A percentile compares a stretch with the other conserved stretches of the same genome.
Evolutionary conservation across 2,329 filamentous ascomycete species (phyloP).

Genomic region (Phialophora expanda): DNA sequence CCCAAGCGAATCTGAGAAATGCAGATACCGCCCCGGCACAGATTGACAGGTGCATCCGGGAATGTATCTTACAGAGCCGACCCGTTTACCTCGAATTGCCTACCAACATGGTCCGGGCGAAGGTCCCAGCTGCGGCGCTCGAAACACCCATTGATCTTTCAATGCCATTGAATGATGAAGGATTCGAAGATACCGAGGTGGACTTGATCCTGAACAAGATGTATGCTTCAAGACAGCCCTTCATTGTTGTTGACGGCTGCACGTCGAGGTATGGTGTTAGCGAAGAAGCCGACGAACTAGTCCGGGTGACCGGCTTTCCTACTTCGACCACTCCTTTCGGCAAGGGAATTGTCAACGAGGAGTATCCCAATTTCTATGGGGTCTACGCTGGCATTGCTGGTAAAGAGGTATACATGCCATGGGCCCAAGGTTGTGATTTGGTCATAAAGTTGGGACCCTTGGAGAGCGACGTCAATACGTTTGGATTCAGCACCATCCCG

Average conservation of each 20-base stretch:
- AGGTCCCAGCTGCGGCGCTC: constrained; percentile 29
- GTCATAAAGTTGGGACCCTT: constrained; percentile 56
- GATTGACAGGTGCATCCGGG: constrained; percentile 58
- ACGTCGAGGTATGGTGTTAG: constrained; percentile 52
- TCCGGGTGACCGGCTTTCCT: constrained; percentile 53
- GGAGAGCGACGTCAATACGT: constrained; percentile 55
- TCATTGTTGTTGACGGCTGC: constrained; percentile 61
- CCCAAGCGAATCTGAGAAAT: constrained; percentile 56
- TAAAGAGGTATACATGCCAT: constrained; percentile 44
- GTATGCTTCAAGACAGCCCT: constrained; percentile 53
- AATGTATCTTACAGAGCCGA: constrained; percentile 59
- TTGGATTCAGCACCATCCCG: constrained; percentile 42
- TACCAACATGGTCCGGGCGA: constrained; percentile 37
- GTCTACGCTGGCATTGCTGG: constrained; percentile 55
- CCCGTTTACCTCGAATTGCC: constrained; percentile 65
- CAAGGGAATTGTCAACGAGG: constrained; percentile 59
- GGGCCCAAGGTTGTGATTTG: constrained; percentile 52
- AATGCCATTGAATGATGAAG: constrained; percentile 35
- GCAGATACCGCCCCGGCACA: constrained; percentile 53
- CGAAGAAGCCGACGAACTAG: constrained; percentile 51
- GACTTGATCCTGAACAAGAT: constrained; percentile 48
- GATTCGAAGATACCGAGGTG: constrained; percentile 38
- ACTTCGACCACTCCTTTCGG: constrained; percentile 56
- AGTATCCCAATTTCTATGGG: constrained; percentile 55
- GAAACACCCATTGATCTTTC: constrained; percentile 35